Percentiles rank a stretch among this genome's conserved stretches.
Evolutionary conservation across 129 eudicot genomes (phyloP).

Genomic region (Deinandra increscens): DNA sequence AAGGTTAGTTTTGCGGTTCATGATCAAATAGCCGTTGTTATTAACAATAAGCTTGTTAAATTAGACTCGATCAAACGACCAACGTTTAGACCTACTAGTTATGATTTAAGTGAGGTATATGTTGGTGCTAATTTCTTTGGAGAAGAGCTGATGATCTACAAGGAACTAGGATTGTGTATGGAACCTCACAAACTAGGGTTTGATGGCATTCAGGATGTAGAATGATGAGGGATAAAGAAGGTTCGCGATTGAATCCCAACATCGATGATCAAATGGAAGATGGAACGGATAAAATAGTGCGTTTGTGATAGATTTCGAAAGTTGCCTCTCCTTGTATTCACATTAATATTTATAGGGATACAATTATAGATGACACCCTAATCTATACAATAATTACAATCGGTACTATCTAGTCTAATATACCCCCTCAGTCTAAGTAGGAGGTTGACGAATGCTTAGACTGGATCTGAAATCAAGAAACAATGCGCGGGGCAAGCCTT

Average conservation of each 20-base stretch:
- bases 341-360: too few relatives aligned
- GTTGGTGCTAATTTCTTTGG: constrained; percentile 34
- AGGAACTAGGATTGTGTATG: constrained; percentile 23
- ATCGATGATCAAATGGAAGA: constrained; percentile 14
- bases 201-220: not conserved
- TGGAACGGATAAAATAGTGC: not conserved
- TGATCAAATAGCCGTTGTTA: constrained; percentile 33
- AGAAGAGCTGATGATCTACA: constrained; percentile 33
- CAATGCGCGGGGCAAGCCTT: too few relatives aligned
- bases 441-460: too few relatives aligned
- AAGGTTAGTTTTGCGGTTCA: constrained; percentile 33
- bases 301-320: too few relatives aligned
- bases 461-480: too few relatives aligned
- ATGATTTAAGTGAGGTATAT: constrained; percentile 23
- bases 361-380: too few relatives aligned
- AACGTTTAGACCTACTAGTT: not conserved
- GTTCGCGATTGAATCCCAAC: not conserved
- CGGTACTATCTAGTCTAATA: too few relatives aligned
- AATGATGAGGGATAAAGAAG: constrained; percentile 2
- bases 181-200: constrained; percentile 17
- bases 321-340: too few relatives aligned
- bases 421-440: too few relatives aligned
- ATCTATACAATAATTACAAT: too few relatives aligned
- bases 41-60: constrained; percentile 32
- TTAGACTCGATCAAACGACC: constrained; percentile 24